phyloP scores from a whole-genome alignment of 2,329 filamentous ascomycete genomes.

The Diaporthe humulicola region DNA sequence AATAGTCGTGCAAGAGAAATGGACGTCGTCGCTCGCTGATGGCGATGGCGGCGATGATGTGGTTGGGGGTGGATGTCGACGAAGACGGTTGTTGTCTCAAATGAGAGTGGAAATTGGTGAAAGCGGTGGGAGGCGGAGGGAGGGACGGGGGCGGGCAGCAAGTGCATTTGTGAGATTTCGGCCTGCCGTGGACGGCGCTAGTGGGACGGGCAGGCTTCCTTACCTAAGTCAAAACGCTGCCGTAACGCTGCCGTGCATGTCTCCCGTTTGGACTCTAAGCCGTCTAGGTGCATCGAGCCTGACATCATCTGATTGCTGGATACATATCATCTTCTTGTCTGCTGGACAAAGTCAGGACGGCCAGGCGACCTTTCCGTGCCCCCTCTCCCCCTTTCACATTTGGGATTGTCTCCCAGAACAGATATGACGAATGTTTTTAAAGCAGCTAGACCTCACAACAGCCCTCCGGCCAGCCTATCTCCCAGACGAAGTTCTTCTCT shows the following conservation, averaged over 20 bases:
- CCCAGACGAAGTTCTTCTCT: conserved; percentile 93
- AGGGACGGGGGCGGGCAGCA: neutral
- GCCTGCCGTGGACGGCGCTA: conserved; percentile 29
- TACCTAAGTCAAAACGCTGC: neutral
- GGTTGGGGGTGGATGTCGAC: neutral
- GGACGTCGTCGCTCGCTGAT: neutral
- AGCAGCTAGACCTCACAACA: conserved; percentile 94
- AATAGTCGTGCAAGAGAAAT: neutral
- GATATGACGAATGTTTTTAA: conserved; percentile 93
- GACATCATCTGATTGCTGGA: conserved; percentile 11
- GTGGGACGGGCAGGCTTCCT: conserved; percentile 20
- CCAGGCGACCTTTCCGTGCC: conserved; percentile 2
- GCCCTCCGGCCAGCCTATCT: conserved; percentile 93
- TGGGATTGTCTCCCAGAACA: conserved; percentile 47
- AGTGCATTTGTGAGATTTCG: conserved; percentile 29
- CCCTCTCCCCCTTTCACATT: conserved; percentile 23
- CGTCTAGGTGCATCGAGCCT: conserved; percentile 30
- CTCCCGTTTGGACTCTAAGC: conserved; percentile 28
- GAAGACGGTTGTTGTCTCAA: conserved; percentile 21
- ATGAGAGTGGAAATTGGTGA: conserved; percentile 8
- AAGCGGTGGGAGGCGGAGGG: conserved; percentile 1
- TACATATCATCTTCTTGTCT: conserved; percentile 3
- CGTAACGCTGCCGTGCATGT: neutral
- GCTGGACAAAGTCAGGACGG: conserved; percentile 6
- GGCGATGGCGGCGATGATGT: conserved; percentile 5